These are phyloP conservation scores for Thraustotheca clavata DNA, from an alignment of 352 stramenopile species.

Conservation along the genomic window DNA sequence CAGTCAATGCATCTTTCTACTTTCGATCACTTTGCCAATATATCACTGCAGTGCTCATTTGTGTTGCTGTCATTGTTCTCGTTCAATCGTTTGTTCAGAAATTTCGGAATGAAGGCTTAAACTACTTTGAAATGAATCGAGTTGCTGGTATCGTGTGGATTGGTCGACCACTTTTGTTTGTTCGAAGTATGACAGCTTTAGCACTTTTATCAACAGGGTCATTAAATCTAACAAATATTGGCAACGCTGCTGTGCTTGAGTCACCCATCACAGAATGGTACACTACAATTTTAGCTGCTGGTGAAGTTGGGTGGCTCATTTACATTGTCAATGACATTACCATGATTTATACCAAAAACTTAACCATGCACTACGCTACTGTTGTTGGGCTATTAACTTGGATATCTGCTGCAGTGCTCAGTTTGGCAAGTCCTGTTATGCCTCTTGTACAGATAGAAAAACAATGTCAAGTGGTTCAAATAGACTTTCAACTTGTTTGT, in stretches of 20 bases:
- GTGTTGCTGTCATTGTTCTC: background rate
- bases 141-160: conserved; percentile 9
- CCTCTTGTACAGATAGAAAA: background rate
- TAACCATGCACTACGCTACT: background rate
- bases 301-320: conserved; percentile 13
- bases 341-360: background rate
- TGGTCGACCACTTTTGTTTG: conserved; percentile 7
- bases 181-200: conserved; percentile 7
- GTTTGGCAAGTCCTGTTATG: background rate
- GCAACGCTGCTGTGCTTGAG: background rate
- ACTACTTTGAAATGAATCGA: conserved; percentile 1
- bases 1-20: background rate
- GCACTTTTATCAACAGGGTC: background rate
- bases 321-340: conserved; percentile 10
- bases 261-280: background rate
- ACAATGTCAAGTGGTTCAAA: background rate
- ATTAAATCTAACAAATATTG: background rate
- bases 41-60: background rate
- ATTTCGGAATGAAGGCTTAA: background rate
- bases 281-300: background rate
- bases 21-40: background rate
- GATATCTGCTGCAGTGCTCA: background rate
- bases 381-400: background rate
- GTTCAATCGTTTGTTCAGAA: background rate
- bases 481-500: conserved; percentile 17